A percentile compares a stretch with the other conserved stretches of the same genome.
phyloP scores from a whole-genome alignment of 306 rosid species.

The Medicago ruthenica region DNA sequence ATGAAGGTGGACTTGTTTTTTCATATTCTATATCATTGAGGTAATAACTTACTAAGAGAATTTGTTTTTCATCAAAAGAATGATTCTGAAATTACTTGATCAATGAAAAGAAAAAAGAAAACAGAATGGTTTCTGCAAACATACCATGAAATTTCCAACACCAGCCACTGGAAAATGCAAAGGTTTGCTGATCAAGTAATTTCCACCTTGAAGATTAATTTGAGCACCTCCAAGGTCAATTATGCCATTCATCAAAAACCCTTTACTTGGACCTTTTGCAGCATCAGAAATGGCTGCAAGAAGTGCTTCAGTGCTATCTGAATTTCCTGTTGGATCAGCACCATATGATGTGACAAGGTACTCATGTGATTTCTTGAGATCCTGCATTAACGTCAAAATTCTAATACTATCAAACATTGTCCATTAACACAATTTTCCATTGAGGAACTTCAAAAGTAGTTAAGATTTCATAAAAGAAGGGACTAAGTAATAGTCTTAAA shows the following conservation, averaged over 20 bases:
- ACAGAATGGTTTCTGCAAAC: not conserved
- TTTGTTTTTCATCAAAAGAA: too few species aligned
- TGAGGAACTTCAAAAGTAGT: too few species aligned
- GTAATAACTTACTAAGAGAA: not conserved
- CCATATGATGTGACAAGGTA: conserved; percentile 75
- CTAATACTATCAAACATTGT: conserved; percentile 13
- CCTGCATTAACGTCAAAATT: conserved; percentile 43
- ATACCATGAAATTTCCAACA: conserved; percentile 81
- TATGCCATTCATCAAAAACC: conserved; percentile 64
- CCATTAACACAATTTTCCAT: too few species aligned
- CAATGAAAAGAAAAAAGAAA: not conserved
- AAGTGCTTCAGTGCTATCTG: conserved; percentile 77
- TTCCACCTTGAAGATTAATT: conserved; percentile 78
- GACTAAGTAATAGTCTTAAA: too few species aligned
- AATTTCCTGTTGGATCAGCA: conserved; percentile 83
- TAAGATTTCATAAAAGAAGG: too few species aligned
- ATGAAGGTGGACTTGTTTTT: not conserved
- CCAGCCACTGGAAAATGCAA: conserved; percentile 63
- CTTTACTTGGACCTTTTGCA: conserved; percentile 48
- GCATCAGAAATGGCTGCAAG: conserved; percentile 71
- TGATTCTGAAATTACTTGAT: not conserved
- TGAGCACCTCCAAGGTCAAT: conserved; percentile 79
- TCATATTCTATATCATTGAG: conserved; percentile 10
- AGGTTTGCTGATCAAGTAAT: conserved; percentile 65
- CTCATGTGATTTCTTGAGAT: conserved; percentile 46